Conservation (phyloP, 129 eudicot species). For the Dittrichia graveolens region DNA sequence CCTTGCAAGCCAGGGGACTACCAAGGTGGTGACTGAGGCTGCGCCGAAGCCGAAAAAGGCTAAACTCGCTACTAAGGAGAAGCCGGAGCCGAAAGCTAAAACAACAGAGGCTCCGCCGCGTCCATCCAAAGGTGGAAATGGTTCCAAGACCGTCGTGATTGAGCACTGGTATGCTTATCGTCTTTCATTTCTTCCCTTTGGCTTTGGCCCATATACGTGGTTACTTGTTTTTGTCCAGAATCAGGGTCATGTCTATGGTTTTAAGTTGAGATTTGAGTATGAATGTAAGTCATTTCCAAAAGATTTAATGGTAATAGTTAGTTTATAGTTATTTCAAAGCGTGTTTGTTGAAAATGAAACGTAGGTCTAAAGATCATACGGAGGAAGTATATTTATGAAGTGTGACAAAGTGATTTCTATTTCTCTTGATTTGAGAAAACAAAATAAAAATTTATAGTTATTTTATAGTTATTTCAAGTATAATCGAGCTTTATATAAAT, state of each 20-base stretch:
- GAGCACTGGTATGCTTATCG: conserved; percentile 48
- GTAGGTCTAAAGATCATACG: neutral
- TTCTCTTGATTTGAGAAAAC: neutral
- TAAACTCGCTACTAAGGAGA: conserved; percentile 20
- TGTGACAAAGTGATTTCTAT: neutral
- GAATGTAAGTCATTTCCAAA: neutral
- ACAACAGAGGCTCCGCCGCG: conserved; percentile 17
- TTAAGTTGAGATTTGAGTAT: neutral
- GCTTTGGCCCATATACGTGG: neutral
- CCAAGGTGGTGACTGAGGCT: conserved; percentile 14
- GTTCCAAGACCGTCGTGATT: conserved; percentile 46
- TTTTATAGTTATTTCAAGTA: no score
- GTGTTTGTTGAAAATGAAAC: neutral
- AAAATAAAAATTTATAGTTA: neutral
- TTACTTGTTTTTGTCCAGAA: neutral
- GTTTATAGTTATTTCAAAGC: neutral
- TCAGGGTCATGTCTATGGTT: neutral
- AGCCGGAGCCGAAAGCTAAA: conserved; percentile 23
- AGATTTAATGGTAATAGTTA: neutral
- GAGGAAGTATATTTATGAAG: neutral
- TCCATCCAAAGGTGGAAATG: conserved; percentile 4
- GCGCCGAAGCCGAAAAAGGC: conserved; percentile 33
- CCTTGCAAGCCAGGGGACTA: conserved; percentile 2
- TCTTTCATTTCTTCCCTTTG: neutral
- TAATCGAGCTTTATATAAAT: no score